Conservation (phyloP, 805 yeast species). For the Starmerella ratchasimensis region DNA sequence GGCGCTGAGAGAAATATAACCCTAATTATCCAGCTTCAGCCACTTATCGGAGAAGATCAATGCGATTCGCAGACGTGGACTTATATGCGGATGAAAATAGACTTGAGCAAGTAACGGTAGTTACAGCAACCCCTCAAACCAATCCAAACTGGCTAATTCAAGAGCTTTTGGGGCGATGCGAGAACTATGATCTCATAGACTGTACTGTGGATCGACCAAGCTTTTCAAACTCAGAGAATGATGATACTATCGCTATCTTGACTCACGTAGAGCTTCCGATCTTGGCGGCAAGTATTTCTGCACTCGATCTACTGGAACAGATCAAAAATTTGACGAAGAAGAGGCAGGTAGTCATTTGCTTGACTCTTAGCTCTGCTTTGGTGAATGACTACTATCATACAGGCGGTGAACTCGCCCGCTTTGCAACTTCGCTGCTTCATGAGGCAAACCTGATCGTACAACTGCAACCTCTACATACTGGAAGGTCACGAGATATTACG, state of each 20-base stretch:
- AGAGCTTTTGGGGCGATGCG: too few species aligned
- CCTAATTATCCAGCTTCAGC: too few species aligned
- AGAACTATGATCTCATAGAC: too few species aligned
- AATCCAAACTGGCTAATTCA: too few species aligned
- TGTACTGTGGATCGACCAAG: too few species aligned
- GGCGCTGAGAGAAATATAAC: too few species aligned
- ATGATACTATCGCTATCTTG: too few species aligned
- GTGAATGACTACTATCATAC: slow-evolving; percentile 25
- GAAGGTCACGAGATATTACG: slow-evolving; percentile 69
- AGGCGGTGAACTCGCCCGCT: slow-evolving; percentile 32
- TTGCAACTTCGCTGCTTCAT: slow-evolving; percentile 36
- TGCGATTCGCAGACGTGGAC: too few species aligned
- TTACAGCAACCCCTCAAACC: too few species aligned
- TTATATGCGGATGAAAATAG: too few species aligned
- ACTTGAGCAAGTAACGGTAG: background rate
- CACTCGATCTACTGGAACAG: slow-evolving; percentile 28
- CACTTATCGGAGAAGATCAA: too few species aligned
- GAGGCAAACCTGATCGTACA: slow-evolving; percentile 40
- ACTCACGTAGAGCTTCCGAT: slow-evolving; percentile 9
- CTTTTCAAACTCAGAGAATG: too few species aligned
- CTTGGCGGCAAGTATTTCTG: slow-evolving; percentile 10
- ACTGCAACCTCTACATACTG: slow-evolving; percentile 58
- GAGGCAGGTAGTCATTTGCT: slow-evolving; percentile 26
- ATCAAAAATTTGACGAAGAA: slow-evolving; percentile 27
- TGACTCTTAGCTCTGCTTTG: slow-evolving; percentile 30